These are phyloP conservation scores for Omphalea diandra DNA, from an alignment of 441 rosid genomes.

Conservation along the genomic window DNA sequence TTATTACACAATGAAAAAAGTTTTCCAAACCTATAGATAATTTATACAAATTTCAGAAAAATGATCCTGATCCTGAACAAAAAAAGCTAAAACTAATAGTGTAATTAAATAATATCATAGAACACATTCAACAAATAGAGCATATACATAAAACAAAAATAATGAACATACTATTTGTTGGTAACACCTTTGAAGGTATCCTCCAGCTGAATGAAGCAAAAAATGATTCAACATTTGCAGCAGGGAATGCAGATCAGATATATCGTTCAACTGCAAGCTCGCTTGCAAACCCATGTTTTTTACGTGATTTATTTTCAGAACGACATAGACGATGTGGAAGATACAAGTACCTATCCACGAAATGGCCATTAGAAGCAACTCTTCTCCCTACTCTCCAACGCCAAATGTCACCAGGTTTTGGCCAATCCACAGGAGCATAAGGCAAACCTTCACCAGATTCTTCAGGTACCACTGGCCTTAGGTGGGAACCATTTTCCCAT, in stretches of 20 bases:
- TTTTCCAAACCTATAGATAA: constrained; percentile 11
- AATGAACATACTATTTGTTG: constrained; percentile 32
- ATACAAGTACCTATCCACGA: constrained; percentile 62
- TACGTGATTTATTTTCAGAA: neutral
- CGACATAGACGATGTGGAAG: constrained; percentile 46
- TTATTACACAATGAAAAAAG: constrained; percentile 4
- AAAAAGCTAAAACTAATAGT: neutral
- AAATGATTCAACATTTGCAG: constrained; percentile 56
- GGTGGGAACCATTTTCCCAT: constrained; percentile 27
- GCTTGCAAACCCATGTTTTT: constrained; percentile 50
- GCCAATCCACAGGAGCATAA: constrained; percentile 80
- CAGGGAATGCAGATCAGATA: constrained; percentile 43
- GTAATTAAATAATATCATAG: neutral
- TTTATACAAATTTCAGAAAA: no score
- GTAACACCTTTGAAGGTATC: constrained; percentile 39
- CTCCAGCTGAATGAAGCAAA: constrained; percentile 80
- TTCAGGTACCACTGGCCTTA: constrained; percentile 44
- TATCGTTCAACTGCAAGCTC: constrained; percentile 54
- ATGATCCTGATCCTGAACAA: no score
- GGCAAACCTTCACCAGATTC: constrained; percentile 71
- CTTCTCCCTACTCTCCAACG: constrained; percentile 76
- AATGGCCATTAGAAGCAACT: constrained; percentile 42
- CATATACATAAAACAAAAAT: constrained; percentile 5
- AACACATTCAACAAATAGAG: constrained; percentile 12
- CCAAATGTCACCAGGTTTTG: constrained; percentile 74